Conservation (phyloP, 306 rosid species). For the Acmispon strigosus region DNA sequence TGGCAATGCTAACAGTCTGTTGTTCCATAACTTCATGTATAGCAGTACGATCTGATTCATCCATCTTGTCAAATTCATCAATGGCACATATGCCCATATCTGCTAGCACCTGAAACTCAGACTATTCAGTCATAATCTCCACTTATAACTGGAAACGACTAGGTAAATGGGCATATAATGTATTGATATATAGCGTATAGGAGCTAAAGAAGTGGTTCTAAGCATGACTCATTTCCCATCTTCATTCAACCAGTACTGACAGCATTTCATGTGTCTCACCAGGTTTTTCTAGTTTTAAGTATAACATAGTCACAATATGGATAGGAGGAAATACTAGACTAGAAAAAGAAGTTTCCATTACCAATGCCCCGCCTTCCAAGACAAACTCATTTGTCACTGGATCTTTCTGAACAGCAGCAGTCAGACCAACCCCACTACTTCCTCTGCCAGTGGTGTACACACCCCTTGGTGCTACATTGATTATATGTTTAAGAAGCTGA, state of each 20-base stretch:
- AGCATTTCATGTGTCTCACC: not conserved
- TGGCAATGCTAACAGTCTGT: slow-evolving; percentile 99
- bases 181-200: not conserved
- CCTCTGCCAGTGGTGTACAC: slow-evolving; percentile 97
- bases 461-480: slow-evolving; percentile 94
- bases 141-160: slow-evolving; percentile 11
- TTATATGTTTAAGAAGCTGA: slow-evolving; percentile 97
- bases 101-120: slow-evolving; percentile 70
- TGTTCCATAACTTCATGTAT: slow-evolving; percentile 99
- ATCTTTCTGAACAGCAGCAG: slow-evolving; percentile 99
- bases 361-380: slow-evolving; percentile 99
- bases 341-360: slow-evolving; percentile 32
- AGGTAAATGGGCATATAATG: slow-evolving; percentile 7
- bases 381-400: slow-evolving; percentile 98
- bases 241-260: not conserved
- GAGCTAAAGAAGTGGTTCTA: not conserved
- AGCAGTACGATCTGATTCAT: slow-evolving; percentile 95
- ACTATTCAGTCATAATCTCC: slow-evolving; percentile 13
- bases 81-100: slow-evolving; percentile 99
- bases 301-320: not conserved
- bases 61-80: slow-evolving; percentile 99
- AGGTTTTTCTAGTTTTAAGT: not conserved
- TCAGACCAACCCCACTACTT: slow-evolving; percentile 99
- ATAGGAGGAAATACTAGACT: slow-evolving; percentile 3
- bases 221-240: not conserved